Percentiles rank a stretch among this genome's conserved stretches.
These are phyloP conservation scores for Aspergillus leporis DNA, from an alignment of 495 filamentous ascomycete genomes.

Conservation along the genomic window DNA sequence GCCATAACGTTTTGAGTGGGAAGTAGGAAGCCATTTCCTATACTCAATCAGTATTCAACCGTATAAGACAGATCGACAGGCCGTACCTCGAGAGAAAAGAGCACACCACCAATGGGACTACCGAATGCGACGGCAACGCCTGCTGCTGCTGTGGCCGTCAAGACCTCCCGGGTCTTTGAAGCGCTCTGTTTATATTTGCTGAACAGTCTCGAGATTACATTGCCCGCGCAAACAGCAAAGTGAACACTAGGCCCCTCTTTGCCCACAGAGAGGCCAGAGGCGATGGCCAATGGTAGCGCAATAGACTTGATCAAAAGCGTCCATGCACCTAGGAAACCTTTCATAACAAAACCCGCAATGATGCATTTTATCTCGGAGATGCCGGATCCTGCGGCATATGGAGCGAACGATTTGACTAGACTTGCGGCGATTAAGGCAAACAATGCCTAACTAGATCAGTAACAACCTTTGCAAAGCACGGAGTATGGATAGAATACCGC, in stretches of 20 bases:
- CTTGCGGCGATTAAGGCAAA: conserved; percentile 82
- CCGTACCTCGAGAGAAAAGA: conserved; percentile 86
- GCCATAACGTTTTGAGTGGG: conserved; percentile 96
- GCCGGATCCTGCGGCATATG: conserved; percentile 94
- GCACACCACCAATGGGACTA: conserved; percentile 92
- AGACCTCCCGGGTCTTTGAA: conserved; percentile 90
- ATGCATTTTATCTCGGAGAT: conserved; percentile 99
- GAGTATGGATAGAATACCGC: conserved; percentile 56
- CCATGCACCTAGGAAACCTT: conserved; percentile 92
- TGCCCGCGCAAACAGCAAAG: conserved; percentile 96
- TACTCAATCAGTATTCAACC: conserved; percentile 18
- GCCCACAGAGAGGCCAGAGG: conserved; percentile 90
- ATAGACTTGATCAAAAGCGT: conserved; percentile 94
- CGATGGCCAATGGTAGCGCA: conserved; percentile 87
- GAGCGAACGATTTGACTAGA: conserved; percentile 90
- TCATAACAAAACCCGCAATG: conserved; percentile 99
- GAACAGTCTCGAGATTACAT: conserved; percentile 93
- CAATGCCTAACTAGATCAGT: conserved; percentile 55
- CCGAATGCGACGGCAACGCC: conserved; percentile 97
- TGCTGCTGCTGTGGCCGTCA: conserved; percentile 91
- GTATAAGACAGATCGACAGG: not conserved
- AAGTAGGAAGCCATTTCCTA: conserved; percentile 98
- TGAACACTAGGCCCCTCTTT: conserved; percentile 98
- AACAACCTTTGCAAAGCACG: not conserved
- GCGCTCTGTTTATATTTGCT: conserved; percentile 92